Evolutionary conservation across 306 rosid genomes (phyloP).

Genomic region (Senna tora): DNA sequence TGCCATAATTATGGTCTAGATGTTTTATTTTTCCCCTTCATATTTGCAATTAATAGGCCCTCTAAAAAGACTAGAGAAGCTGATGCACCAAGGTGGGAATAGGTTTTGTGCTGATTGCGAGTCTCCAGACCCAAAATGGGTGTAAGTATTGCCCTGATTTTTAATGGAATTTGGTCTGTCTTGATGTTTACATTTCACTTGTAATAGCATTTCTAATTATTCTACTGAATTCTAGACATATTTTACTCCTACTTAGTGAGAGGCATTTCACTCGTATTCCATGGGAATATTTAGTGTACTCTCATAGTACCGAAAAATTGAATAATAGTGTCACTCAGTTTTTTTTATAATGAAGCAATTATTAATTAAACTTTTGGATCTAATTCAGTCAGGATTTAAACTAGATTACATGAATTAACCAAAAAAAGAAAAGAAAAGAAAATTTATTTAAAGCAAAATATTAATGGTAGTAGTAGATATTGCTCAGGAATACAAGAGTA

Average conservation of each 20-base stretch:
- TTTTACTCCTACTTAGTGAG: neutral
- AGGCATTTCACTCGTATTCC: neutral
- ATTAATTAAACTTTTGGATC: too few species aligned
- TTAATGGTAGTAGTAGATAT: too few species aligned
- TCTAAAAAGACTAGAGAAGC: slow-evolving; percentile 58
- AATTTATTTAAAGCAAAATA: too few species aligned
- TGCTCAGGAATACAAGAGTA: too few species aligned
- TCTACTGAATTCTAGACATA: slow-evolving; percentile 6
- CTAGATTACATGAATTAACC: neutral
- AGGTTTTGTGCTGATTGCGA: slow-evolving; percentile 87
- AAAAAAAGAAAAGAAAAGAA: too few species aligned
- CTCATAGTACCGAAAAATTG: neutral
- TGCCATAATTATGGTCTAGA: too few species aligned
- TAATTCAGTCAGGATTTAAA: neutral
- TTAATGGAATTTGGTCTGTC: neutral
- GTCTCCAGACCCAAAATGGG: slow-evolving; percentile 95
- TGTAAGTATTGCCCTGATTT: slow-evolving; percentile 56
- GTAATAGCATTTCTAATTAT: neutral
- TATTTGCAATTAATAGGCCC: slow-evolving; percentile 57
- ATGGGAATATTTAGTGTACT: neutral
- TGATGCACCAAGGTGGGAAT: slow-evolving; percentile 62
- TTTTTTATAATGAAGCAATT: neutral
- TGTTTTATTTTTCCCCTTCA: neutral
- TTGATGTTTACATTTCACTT: slow-evolving; percentile 26
- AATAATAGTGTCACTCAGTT: neutral